Percentiles rank a stretch among this genome's conserved stretches.
These are phyloP conservation scores for Tulasnella sp. DNA, from an alignment of 768 basidiomycete genomes.

Conservation along the genomic window DNA sequence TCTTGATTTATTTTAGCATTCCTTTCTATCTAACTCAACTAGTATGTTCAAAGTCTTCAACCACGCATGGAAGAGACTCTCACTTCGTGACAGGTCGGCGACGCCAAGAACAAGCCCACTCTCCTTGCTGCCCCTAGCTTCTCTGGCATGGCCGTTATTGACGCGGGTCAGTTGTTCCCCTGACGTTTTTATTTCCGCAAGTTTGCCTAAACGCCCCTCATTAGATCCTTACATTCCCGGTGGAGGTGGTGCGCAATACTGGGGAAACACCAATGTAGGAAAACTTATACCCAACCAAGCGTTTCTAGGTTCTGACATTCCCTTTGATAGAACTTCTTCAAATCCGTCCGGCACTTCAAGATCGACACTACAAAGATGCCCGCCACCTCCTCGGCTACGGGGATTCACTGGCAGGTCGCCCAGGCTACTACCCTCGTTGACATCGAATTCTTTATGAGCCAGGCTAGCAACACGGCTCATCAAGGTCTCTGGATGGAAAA, in stretches of 20 bases:
- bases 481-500: slow-evolving; percentile 47
- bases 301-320: background rate
- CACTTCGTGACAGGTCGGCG: slow-evolving; percentile 9
- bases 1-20: background rate
- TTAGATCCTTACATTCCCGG: slow-evolving; percentile 23
- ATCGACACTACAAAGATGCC: slow-evolving; percentile 59
- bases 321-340: slow-evolving; percentile 22
- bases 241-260: slow-evolving; percentile 7
- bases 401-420: slow-evolving; percentile 80
- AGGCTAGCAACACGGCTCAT: slow-evolving; percentile 56
- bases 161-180: slow-evolving; percentile 16
- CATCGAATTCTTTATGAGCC: slow-evolving; percentile 67
- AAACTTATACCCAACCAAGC: background rate
- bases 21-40: slow-evolving; percentile 27
- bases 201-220: background rate
- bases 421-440: slow-evolving; percentile 73
- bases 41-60: slow-evolving; percentile 7
- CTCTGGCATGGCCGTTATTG: slow-evolving; percentile 25
- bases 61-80: background rate
- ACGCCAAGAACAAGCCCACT: slow-evolving; percentile 9
- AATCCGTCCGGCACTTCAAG: slow-evolving; percentile 49
- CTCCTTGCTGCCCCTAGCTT: slow-evolving; percentile 23
- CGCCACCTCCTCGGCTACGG: slow-evolving; percentile 54
- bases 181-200: background rate
- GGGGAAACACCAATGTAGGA: background rate